Evolutionary conservation across 257 asterid genomes (phyloP).

Genomic region (Lavandula angustifolia): DNA sequence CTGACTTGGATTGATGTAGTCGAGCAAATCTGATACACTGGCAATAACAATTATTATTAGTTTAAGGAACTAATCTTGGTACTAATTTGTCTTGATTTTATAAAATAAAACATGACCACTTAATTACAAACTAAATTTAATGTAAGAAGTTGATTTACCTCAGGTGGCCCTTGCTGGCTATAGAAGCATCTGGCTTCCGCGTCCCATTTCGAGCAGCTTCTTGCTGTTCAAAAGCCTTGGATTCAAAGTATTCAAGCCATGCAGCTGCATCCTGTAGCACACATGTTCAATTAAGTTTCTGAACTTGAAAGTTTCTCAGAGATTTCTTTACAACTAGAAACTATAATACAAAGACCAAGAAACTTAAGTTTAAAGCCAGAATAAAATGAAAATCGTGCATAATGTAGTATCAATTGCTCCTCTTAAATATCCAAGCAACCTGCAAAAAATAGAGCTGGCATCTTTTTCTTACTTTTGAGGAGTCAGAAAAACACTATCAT

Average conservation of each 20-base stretch:
- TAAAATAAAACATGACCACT: background rate
- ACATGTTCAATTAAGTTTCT: constrained; percentile 15
- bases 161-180: constrained; percentile 94
- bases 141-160: constrained; percentile 46
- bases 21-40: constrained; percentile 95
- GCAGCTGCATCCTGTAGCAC: constrained; percentile 90
- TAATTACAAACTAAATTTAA: background rate
- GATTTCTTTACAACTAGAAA: constrained; percentile 9
- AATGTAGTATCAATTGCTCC: constrained; percentile 2
- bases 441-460: constrained; percentile 28
- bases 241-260: constrained; percentile 94
- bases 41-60: constrained; percentile 34
- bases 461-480: constrained; percentile 20
- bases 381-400: background rate
- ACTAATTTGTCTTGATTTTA: constrained; percentile 1
- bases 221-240: constrained; percentile 94
- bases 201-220: constrained; percentile 96
- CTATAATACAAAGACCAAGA: constrained; percentile 14
- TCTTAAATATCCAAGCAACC: constrained; percentile 11
- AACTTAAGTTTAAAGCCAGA: constrained; percentile 2
- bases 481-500: constrained; percentile 26
- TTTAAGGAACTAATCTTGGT: background rate
- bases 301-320: constrained; percentile 20
- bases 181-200: constrained; percentile 84
- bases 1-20: constrained; percentile 80